Conservation (phyloP, 2,329 filamentous ascomycete species). For the Aspergillus nomiae region DNA sequence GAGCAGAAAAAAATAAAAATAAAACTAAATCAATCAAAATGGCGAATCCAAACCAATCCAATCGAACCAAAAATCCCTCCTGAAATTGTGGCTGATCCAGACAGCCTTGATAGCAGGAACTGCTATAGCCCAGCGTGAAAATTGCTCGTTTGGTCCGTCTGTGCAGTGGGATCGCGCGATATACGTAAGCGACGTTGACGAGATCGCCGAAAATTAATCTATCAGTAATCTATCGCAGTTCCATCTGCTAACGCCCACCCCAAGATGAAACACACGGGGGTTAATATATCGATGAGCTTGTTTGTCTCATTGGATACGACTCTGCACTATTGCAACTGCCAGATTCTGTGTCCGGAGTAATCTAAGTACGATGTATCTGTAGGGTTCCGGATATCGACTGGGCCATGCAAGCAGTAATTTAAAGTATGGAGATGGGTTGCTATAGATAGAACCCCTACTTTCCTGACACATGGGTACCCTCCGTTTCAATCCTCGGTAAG, state of each 20-base stretch:
- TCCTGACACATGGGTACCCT: background rate
- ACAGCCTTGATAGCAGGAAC: background rate
- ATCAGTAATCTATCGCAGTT: background rate
- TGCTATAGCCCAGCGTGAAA: constrained; percentile 13
- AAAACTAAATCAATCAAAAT: background rate
- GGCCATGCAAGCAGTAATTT: background rate
- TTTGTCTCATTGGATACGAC: background rate
- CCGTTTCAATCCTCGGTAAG: background rate
- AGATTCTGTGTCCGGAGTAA: too few species aligned
- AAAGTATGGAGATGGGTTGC: background rate
- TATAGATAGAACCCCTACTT: background rate
- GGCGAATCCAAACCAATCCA: too few species aligned
- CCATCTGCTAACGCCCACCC: background rate
- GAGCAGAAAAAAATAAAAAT: background rate
- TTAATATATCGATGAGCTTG: background rate
- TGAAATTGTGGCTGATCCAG: background rate
- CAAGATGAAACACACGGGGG: background rate
- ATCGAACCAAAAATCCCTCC: background rate
- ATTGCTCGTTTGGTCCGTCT: constrained; percentile 20
- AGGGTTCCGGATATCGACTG: too few species aligned
- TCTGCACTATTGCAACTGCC: background rate
- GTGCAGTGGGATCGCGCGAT: constrained; percentile 17
- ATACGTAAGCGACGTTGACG: constrained; percentile 17
- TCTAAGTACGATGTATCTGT: too few species aligned
- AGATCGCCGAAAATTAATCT: constrained; percentile 11